Evolutionary conservation across 139 green algal genomes (phyloP).

Genomic region (Chlorella vulgaris): DNA sequence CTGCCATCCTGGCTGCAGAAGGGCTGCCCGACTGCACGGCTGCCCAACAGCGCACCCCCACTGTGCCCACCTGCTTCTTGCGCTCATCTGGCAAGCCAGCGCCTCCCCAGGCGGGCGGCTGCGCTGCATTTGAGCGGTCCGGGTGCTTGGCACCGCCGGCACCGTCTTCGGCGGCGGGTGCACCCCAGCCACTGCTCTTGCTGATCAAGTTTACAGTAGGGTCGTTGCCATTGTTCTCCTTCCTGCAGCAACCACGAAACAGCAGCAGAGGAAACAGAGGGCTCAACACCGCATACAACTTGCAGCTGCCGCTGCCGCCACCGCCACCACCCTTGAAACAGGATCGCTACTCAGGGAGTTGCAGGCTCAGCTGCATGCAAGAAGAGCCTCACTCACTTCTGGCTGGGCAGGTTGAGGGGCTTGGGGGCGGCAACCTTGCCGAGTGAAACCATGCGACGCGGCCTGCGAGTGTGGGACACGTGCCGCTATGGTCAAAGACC

Average conservation of each 20-base stretch:
- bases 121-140: slow-evolving; percentile 36
- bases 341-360: neutral
- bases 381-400: slow-evolving; percentile 29
- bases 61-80: slow-evolving; percentile 20
- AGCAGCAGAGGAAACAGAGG: neutral
- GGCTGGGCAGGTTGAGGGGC: slow-evolving; percentile 58
- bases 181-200: slow-evolving; percentile 31
- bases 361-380: neutral
- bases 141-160: slow-evolving; percentile 3
- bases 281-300: too few relatives aligned
- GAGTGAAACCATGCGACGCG: slow-evolving; percentile 58
- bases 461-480: too few relatives aligned
- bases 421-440: slow-evolving; percentile 60
- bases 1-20: too few relatives aligned
- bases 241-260: slow-evolving; percentile 26
- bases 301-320: too few relatives aligned
- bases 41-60: too few relatives aligned
- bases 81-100: slow-evolving; percentile 45
- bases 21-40: too few relatives aligned
- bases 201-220: slow-evolving; percentile 46
- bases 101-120: slow-evolving; percentile 46
- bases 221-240: slow-evolving; percentile 61
- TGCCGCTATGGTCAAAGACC: too few relatives aligned
- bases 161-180: neutral
- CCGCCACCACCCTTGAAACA: too few relatives aligned